phyloP scores from a whole-genome alignment of 805 yeast species.

The Wickerhamomyces subpelliculosus region DNA sequence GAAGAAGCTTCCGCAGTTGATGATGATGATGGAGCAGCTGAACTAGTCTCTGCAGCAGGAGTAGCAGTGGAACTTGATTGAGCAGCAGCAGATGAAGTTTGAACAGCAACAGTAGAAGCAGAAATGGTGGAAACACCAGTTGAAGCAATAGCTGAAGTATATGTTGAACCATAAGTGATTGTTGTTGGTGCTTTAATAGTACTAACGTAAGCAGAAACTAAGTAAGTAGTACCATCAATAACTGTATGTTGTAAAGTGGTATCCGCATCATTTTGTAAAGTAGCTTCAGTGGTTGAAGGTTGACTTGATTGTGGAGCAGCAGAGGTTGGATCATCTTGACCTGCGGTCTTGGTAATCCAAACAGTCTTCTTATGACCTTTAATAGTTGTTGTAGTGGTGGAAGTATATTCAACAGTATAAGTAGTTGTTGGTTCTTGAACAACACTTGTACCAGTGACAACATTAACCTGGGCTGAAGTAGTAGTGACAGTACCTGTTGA shows the following conservation, averaged over 20 bases:
- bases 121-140: slow-evolving; percentile 11
- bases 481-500: slow-evolving; percentile 7
- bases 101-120: slow-evolving; percentile 2
- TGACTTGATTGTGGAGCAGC: slow-evolving; percentile 1
- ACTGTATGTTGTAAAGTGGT: slow-evolving; percentile 4
- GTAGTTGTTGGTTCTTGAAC: slow-evolving; percentile 4
- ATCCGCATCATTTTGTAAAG: slow-evolving; percentile 2
- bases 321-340: slow-evolving; percentile 4
- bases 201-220: slow-evolving; percentile 15
- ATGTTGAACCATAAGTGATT: slow-evolving; percentile 10
- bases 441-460: slow-evolving; percentile 12
- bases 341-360: slow-evolving; percentile 20
- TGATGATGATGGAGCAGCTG: slow-evolving; percentile 1
- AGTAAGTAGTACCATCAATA: slow-evolving; percentile 20
- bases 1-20: slow-evolving; percentile 10
- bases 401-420: slow-evolving; percentile 15
- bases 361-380: slow-evolving; percentile 17
- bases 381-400: slow-evolving; percentile 16
- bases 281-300: slow-evolving; percentile 1
- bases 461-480: too few relatives aligned
- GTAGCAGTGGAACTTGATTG: slow-evolving; percentile 1
- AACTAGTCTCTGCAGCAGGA: slow-evolving; percentile 3
- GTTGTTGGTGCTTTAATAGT: slow-evolving; percentile 21
- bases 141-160: slow-evolving; percentile 15
- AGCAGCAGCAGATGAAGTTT: slow-evolving; percentile 1